These are phyloP conservation scores for Neurospora sp. DNA, from an alignment of 495 filamentous ascomycete species.

Conservation along the genomic window DNA sequence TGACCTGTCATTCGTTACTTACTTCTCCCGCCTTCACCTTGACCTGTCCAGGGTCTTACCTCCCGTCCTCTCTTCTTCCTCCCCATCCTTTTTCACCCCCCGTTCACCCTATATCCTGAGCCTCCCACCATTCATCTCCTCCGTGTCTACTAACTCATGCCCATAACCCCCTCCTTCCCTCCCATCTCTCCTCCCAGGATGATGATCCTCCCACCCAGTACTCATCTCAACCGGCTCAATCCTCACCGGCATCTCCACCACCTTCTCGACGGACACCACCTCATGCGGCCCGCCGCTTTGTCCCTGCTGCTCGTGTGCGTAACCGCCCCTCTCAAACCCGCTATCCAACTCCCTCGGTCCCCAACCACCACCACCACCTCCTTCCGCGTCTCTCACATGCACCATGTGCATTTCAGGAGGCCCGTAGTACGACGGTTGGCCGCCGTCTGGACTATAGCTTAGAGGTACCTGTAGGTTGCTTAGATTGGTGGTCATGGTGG, in stretches of 20 bases:
- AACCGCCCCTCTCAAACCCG: background rate
- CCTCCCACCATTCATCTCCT: too few relatives aligned
- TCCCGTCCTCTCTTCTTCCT: too few relatives aligned
- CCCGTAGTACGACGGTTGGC: background rate
- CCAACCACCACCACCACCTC: background rate
- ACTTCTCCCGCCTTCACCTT: too few relatives aligned
- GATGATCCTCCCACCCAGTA: background rate
- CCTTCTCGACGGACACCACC: too few relatives aligned
- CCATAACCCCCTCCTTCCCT: too few relatives aligned
- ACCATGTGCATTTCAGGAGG: too few relatives aligned
- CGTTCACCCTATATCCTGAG: too few relatives aligned
- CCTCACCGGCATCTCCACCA: background rate
- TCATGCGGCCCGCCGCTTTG: background rate
- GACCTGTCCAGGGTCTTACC: too few relatives aligned
- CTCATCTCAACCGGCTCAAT: background rate
- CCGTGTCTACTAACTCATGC: too few relatives aligned
- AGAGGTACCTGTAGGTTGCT: background rate
- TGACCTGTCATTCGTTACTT: too few relatives aligned
- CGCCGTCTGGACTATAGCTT: background rate
- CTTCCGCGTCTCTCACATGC: background rate
- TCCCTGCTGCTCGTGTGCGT: background rate
- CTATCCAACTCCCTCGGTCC: background rate
- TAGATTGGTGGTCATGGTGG: background rate
- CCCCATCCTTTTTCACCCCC: too few relatives aligned
- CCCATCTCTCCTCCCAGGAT: too few relatives aligned